phyloP scores from a whole-genome alignment of 2,329 filamentous ascomycete genomes.

The Nigrospora osmanthi region DNA sequence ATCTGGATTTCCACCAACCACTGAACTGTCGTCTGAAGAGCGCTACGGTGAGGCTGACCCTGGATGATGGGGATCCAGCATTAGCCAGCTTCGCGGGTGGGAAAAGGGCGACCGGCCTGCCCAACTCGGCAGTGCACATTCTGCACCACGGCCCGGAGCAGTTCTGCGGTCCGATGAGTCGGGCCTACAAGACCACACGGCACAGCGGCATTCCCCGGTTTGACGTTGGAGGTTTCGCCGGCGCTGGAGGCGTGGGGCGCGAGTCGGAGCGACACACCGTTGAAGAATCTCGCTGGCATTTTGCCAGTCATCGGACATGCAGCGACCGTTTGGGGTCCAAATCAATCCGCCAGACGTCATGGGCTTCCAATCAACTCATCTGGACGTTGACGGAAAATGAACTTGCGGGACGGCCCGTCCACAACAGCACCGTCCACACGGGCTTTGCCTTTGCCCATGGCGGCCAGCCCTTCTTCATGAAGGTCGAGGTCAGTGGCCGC shows the following conservation, averaged over 20 bases:
- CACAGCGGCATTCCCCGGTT: slow-evolving; percentile 9
- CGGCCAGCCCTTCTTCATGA: slow-evolving; percentile 19
- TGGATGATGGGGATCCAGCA: slow-evolving; percentile 16
- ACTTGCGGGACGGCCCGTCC: slow-evolving; percentile 13
- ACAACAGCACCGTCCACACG: slow-evolving; percentile 18
- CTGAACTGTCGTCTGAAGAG: slow-evolving; percentile 13
- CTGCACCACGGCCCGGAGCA: slow-evolving; percentile 13
- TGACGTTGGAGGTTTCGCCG: slow-evolving; percentile 10
- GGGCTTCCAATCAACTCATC: slow-evolving; percentile 15
- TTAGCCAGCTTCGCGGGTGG: slow-evolving; percentile 5
- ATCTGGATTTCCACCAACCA: slow-evolving; percentile 16
- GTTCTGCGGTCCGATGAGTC: slow-evolving; percentile 10
- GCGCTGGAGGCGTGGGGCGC: slow-evolving; percentile 12
- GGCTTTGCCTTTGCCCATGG: slow-evolving; percentile 21
- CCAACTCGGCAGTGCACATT: slow-evolving; percentile 13
- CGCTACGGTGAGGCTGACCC: slow-evolving; percentile 13
- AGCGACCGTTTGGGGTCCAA: slow-evolving; percentile 7
- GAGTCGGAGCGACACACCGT: slow-evolving; percentile 9
- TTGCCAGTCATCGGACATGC: slow-evolving; percentile 11
- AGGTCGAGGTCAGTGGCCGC: slow-evolving; percentile 19
- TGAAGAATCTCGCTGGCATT: slow-evolving; percentile 14
- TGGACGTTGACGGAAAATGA: slow-evolving; percentile 22
- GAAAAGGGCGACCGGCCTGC: neutral
- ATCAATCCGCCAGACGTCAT: neutral
- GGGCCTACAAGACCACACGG: slow-evolving; percentile 4